Evolutionary conservation across 208 protist species (phyloP).

Genomic region (Strigomonas culicis): DNA sequence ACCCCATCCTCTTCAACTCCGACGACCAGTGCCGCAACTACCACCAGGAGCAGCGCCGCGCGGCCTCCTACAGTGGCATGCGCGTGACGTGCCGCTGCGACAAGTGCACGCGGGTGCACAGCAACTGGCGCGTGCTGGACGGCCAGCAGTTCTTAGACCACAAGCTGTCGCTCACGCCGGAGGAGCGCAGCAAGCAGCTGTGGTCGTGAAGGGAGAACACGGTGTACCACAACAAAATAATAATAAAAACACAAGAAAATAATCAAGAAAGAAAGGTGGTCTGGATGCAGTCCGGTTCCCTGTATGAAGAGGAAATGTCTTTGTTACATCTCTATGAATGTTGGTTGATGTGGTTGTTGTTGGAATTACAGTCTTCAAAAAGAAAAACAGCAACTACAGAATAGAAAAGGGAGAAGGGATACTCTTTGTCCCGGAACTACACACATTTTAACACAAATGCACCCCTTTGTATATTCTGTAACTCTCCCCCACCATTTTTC

Average conservation of each 20-base stretch:
- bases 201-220: constrained; percentile 13
- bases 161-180: constrained; percentile 50
- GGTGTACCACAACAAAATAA: background rate
- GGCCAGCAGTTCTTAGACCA: constrained; percentile 66
- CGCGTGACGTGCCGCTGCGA: constrained; percentile 58
- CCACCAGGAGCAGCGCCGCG: constrained; percentile 69
- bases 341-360: too few species aligned
- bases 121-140: constrained; percentile 67
- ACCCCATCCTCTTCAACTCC: constrained; percentile 85
- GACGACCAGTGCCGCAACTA: constrained; percentile 80
- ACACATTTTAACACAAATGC: too few species aligned
- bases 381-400: too few species aligned
- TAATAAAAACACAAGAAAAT: constrained; percentile 4
- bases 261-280: background rate
- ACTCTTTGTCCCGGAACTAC: too few species aligned
- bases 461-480: too few species aligned
- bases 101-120: constrained; percentile 65
- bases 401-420: too few species aligned
- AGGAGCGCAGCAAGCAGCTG: constrained; percentile 29
- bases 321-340: background rate
- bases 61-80: constrained; percentile 49
- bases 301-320: too few species aligned
- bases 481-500: too few species aligned
- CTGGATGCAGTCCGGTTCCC: too few species aligned
- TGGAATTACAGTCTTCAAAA: too few species aligned